Conservation (phyloP, 805 yeast genomes). For the Wickerhamiella hasegawae region DNA sequence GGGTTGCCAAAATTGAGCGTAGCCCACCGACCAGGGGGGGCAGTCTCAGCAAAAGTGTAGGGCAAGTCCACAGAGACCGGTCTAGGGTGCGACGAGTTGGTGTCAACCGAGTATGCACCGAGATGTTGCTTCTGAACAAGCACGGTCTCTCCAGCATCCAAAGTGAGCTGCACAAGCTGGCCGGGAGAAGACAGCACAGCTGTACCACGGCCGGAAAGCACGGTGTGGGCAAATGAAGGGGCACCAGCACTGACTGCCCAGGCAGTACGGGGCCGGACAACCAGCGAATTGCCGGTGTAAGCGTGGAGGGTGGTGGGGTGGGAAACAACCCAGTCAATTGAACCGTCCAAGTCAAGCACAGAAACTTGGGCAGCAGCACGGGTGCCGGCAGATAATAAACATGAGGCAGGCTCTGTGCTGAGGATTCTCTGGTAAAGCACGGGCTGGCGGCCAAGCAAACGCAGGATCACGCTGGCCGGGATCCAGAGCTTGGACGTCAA, state of each 20-base stretch:
- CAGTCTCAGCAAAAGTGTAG: slow-evolving; percentile 1
- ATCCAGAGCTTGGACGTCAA: slow-evolving; percentile 9
- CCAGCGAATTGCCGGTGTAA: slow-evolving; percentile 27
- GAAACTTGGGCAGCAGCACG: slow-evolving; percentile 14
- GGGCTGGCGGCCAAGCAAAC: slow-evolving; percentile 13
- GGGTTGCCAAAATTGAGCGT: not conserved
- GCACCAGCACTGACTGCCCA: slow-evolving; percentile 11
- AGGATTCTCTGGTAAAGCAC: slow-evolving; percentile 11
- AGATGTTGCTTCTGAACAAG: slow-evolving; percentile 26
- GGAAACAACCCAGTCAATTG: slow-evolving; percentile 29
- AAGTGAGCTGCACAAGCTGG: slow-evolving; percentile 24
- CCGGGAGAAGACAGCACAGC: slow-evolving; percentile 28
- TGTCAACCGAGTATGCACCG: slow-evolving; percentile 26
- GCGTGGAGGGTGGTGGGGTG: slow-evolving; percentile 27
- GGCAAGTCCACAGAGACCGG: slow-evolving; percentile 3
- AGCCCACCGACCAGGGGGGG: not conserved
- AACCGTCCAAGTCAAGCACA: slow-evolving; percentile 25
- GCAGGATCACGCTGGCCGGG: slow-evolving; percentile 7
- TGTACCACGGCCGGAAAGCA: slow-evolving; percentile 30
- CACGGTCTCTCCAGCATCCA: slow-evolving; percentile 27
- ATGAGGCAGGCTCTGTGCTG: slow-evolving; percentile 11
- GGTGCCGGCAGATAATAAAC: slow-evolving; percentile 8
- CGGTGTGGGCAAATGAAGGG: slow-evolving; percentile 20
- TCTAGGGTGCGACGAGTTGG: slow-evolving; percentile 8
- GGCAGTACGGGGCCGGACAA: slow-evolving; percentile 15